Conservation (phyloP, 768 basidiomycete species). For the Tylopilus sp. region DNA sequence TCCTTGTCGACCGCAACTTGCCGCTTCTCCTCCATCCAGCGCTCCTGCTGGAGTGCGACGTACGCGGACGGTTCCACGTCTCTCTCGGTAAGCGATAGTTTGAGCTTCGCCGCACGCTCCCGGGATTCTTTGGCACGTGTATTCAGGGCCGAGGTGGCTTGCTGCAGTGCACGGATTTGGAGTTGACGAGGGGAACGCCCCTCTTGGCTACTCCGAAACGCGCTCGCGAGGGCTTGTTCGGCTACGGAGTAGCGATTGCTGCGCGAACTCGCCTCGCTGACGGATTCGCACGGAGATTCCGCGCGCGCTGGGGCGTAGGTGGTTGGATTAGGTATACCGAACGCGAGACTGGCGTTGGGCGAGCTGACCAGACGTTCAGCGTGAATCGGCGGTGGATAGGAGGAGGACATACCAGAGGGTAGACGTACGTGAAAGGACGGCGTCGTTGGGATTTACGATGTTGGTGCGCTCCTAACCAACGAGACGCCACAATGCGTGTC, state of each 20-base stretch:
- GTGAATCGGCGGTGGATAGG: slow-evolving; percentile 11
- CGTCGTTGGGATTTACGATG: slow-evolving; percentile 3
- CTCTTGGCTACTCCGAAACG: slow-evolving; percentile 32
- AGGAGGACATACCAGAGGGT: slow-evolving; percentile 18
- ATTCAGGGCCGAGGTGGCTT: slow-evolving; percentile 41
- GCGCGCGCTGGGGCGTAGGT: background rate
- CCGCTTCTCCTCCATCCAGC: slow-evolving; percentile 51
- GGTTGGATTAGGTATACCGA: slow-evolving; percentile 18
- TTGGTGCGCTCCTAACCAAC: slow-evolving; percentile 23
- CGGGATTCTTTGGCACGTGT: slow-evolving; percentile 45
- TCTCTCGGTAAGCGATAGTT: slow-evolving; percentile 36
- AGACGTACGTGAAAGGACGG: slow-evolving; percentile 2
- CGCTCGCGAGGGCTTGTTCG: slow-evolving; percentile 40
- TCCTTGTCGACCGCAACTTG: slow-evolving; percentile 37
- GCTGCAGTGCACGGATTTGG: slow-evolving; percentile 45
- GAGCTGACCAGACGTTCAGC: slow-evolving; percentile 18
- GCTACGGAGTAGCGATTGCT: slow-evolving; percentile 43
- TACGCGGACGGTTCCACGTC: slow-evolving; percentile 37
- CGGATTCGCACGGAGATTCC: slow-evolving; percentile 28
- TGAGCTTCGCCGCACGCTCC: slow-evolving; percentile 40
- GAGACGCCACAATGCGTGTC: background rate
- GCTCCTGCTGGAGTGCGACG: slow-evolving; percentile 40
- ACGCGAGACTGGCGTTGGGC: slow-evolving; percentile 16
- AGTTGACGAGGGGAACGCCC: slow-evolving; percentile 41
- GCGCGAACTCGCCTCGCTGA: slow-evolving; percentile 27